Evolutionary conservation across 352 stramenopile genomes (phyloP), one percentile per base, ranked within the genome.

Genomic region (Phytophthora sp.): DNA sequence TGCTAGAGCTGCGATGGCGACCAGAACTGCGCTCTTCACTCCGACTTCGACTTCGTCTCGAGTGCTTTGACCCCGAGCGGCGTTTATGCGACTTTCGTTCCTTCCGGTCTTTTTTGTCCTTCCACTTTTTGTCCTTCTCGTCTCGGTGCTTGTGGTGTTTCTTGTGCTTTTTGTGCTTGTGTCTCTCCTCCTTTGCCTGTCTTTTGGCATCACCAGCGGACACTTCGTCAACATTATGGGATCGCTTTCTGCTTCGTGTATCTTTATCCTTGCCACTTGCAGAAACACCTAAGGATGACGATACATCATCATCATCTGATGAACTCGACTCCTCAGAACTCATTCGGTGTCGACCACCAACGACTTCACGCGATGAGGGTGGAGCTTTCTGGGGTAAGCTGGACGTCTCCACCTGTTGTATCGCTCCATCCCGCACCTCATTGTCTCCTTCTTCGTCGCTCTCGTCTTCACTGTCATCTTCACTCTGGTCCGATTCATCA

Each of bases 401-500:
- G 24, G 36, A 53, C 21, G 7, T 6, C 47, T 57, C 5, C 24
- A 16, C 27, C 13, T 49, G 27, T 26, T 29, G 18, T 7, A 55
- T 66, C n/a, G 15, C 20, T 30, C 33, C 27, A 36, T 16, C 24
- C 41, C 1, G 16, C 3, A 33, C 15, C 20, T 42, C 24, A 11
- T 59, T 57, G 6, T 61, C 51, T 12, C 57, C 53, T 16, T 76
- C 62, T 16, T 64, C 57, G 2, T 73, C 57, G n/a, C 55, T 51
- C 38, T 77, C 64, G 2, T 80, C 72, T 21, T 80, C 74, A 5
- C 57, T 71, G 4, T 80, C 66, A 18, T 88, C 74, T 27, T 89
- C 72, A 56, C 75, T 85, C 6, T 79, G 13, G 23, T 71, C 66
- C 3, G 66, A 79, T 27, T 78, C 85, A 45, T 94, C 87, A 2